A percentile compares a stretch with the other conserved stretches of the same genome.
Conservation (phyloP, 208 protist species). For the Angomonas deanei region DNA sequence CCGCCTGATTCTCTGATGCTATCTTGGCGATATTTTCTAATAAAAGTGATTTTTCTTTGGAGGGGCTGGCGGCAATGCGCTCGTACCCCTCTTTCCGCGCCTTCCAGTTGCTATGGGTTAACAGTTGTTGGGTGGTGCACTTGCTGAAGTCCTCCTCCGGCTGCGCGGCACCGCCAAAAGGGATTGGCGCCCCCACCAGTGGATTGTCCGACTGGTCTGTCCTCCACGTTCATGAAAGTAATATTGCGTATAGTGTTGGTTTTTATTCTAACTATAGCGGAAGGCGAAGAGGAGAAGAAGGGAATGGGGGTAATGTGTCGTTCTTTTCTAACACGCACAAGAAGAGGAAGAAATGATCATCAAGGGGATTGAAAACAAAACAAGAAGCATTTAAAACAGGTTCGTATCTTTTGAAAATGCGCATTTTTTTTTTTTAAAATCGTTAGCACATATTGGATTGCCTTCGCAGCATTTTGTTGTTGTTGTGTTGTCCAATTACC, state of each 20-base stretch:
- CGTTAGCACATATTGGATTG: neutral
- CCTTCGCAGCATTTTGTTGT: neutral
- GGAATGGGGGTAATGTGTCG: neutral
- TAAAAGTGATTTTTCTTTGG: conserved; percentile 20
- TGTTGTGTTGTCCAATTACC: too few relatives aligned
- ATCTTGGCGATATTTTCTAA: conserved; percentile 34
- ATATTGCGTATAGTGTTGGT: neutral
- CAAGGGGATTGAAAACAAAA: conserved; percentile 9
- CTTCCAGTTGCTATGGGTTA: conserved; percentile 73
- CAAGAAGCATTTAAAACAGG: neutral
- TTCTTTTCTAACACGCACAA: conserved; percentile 4
- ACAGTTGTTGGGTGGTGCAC: conserved; percentile 33
- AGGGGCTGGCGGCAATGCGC: conserved; percentile 26
- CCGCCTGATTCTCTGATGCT: conserved; percentile 41
- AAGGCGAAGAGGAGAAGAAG: neutral
- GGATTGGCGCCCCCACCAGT: conserved; percentile 6
- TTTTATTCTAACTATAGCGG: conserved; percentile 2
- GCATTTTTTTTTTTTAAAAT: too few relatives aligned
- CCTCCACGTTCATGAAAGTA: conserved; percentile 31
- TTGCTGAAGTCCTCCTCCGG: conserved; percentile 47
- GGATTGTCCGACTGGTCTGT: conserved; percentile 29
- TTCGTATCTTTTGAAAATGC: too few relatives aligned
- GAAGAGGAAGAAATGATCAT: neutral
- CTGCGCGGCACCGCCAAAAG: conserved; percentile 10
- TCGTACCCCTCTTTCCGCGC: conserved; percentile 63